These are phyloP conservation scores for Thamnidium elegans DNA, from an alignment of 192 early-diverging fungal species.

Conservation along the genomic window DNA sequence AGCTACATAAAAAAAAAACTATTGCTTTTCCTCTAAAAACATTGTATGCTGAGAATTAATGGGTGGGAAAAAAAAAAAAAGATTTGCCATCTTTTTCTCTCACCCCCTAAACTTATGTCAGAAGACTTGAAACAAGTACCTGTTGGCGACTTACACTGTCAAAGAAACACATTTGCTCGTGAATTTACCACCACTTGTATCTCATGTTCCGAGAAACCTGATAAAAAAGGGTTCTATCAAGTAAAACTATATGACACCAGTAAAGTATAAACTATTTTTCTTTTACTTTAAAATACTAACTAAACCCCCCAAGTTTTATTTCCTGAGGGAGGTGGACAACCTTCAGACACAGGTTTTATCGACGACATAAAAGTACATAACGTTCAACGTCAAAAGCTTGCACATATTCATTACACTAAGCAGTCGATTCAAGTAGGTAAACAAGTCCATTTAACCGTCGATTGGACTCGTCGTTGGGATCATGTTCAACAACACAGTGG, in stretches of 20 bases:
- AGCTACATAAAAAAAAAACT: too few relatives aligned
- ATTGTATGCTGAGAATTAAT: too few relatives aligned
- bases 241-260: conserved; percentile 60
- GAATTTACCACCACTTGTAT: conserved; percentile 48
- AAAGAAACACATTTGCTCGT: conserved; percentile 50
- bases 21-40: too few relatives aligned
- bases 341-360: conserved; percentile 59
- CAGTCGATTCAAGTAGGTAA: conserved; percentile 46
- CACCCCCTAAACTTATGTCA: not conserved
- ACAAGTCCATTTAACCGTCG: conserved; percentile 50
- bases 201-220: conserved; percentile 48
- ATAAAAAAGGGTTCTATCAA: conserved; percentile 57
- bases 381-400: conserved; percentile 57
- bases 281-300: not conserved
- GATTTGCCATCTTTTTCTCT: too few relatives aligned
- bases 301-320: conserved; percentile 53
- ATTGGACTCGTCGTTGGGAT: conserved; percentile 67
- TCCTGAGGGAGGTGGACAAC: conserved; percentile 79
- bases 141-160: conserved; percentile 61
- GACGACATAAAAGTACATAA: conserved; percentile 51
- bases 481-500: conserved; percentile 78
- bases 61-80: too few relatives aligned
- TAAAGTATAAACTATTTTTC: conserved; percentile 9
- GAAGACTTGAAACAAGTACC: conserved; percentile 38
- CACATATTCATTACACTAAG: conserved; percentile 57